Percentiles rank a stretch among this genome's conserved stretches.
phyloP scores from a whole-genome alignment of 768 basidiomycete genomes.

The Chalciporus piperatus region DNA sequence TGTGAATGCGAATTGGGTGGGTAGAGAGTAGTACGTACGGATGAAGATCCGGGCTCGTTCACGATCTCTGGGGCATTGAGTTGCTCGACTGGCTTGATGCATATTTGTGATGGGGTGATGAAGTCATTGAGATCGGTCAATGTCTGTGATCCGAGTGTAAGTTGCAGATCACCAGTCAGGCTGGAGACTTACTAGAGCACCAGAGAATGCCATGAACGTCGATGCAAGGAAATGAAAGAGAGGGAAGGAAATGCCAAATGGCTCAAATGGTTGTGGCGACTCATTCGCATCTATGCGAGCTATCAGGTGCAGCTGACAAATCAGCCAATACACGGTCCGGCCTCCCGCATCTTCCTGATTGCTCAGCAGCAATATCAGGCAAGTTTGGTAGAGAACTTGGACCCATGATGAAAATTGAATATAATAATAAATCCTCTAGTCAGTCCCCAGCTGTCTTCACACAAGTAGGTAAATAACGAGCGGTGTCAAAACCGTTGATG shows the following conservation, averaged over 20 bases:
- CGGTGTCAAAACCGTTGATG: background rate
- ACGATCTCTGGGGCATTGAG: slow-evolving; percentile 41
- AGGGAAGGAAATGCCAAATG: background rate
- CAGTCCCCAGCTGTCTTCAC: too few relatives aligned
- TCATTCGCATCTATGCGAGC: background rate
- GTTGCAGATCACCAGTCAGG: background rate
- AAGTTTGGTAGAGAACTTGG: too few relatives aligned
- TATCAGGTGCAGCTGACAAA: background rate
- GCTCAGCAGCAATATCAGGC: too few relatives aligned
- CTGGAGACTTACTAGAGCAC: slow-evolving; percentile 61
- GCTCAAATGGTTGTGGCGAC: too few relatives aligned
- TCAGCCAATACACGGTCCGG: background rate
- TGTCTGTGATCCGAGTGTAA: slow-evolving; percentile 47
- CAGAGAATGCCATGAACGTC: slow-evolving; percentile 75
- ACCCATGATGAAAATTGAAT: too few relatives aligned
- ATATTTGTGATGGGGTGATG: slow-evolving; percentile 93
- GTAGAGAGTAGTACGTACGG: slow-evolving; percentile 30
- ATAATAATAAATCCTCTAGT: background rate
- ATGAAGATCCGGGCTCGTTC: slow-evolving; percentile 40
- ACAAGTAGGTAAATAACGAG: background rate
- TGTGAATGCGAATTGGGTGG: background rate
- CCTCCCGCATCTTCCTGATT: background rate
- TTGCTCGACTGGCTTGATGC: slow-evolving; percentile 90
- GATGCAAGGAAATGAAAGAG: background rate
- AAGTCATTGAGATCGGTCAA: slow-evolving; percentile 96